Percentiles rank a stretch among this genome's conserved stretches.
Conservation (phyloP, 2,329 filamentous ascomycete genomes). For the Drechslerella coelobrocha region DNA sequence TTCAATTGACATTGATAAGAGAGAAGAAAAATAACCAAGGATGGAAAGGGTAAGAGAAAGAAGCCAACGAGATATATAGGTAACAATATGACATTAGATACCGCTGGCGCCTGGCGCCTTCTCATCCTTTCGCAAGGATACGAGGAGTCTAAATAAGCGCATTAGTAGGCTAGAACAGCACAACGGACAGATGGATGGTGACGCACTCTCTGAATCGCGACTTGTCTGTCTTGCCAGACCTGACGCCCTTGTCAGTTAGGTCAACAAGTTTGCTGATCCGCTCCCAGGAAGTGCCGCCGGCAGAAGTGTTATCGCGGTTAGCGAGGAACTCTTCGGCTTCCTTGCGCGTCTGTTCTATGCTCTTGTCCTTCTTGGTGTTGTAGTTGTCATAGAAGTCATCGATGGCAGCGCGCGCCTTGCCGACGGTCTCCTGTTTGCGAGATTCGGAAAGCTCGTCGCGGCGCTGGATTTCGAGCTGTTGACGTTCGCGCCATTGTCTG, state of each 20-base stretch:
- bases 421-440: conserved; percentile 83
- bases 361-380: conserved; percentile 97
- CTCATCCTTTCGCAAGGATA: conserved; percentile 90
- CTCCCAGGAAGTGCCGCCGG: conserved; percentile 97
- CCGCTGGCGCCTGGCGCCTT: conserved; percentile 75
- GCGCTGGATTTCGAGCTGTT: conserved; percentile 81
- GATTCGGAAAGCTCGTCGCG: conserved; percentile 81
- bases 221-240: conserved; percentile 88
- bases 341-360: conserved; percentile 79
- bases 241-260: conserved; percentile 87
- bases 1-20: not conserved
- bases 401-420: conserved; percentile 90
- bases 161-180: not conserved
- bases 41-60: not conserved
- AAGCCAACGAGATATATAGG: not conserved
- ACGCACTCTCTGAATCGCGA: conserved; percentile 83
- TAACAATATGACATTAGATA: conserved; percentile 62
- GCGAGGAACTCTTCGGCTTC: conserved; percentile 93
- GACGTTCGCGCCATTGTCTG: conserved; percentile 86
- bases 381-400: conserved; percentile 99
- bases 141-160: conserved; percentile 63
- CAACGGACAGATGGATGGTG: not conserved
- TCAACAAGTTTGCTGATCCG: conserved; percentile 98
- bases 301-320: conserved; percentile 87
- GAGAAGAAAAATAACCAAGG: not conserved